phyloP scores from a whole-genome alignment of 257 asterid genomes.

The Lycium barbarum region DNA sequence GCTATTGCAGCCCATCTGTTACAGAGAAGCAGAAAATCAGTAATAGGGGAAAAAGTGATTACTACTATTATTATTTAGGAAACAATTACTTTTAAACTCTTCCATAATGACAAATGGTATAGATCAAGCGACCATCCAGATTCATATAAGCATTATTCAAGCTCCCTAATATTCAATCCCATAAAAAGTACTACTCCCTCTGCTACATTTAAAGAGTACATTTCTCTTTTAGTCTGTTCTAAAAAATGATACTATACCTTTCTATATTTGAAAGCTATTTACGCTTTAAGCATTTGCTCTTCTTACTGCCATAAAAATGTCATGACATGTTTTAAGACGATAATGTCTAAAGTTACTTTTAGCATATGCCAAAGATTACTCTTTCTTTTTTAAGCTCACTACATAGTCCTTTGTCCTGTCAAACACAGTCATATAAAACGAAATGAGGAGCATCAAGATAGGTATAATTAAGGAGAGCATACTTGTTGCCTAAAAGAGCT shows the following conservation, averaged over 20 bases:
- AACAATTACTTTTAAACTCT: not conserved
- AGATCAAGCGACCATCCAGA: not conserved
- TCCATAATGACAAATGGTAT: not conserved
- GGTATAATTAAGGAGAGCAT: not conserved
- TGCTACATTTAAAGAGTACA: too few species aligned
- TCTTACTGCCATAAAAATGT: not conserved
- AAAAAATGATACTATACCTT: too few species aligned
- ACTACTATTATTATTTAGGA: not conserved
- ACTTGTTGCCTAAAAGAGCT: constrained; percentile 97
- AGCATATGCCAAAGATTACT: not conserved
- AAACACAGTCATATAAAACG: not conserved
- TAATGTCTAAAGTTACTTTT: not conserved
- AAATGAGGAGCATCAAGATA: not conserved
- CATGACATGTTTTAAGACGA: not conserved
- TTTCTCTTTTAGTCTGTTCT: too few species aligned
- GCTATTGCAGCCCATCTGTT: constrained; percentile 99
- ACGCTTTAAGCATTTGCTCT: not conserved
- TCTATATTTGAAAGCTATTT: too few species aligned
- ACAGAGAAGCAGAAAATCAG: not conserved
- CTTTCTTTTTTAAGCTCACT: not conserved
- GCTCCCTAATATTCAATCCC: not conserved
- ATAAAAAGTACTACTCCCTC: not conserved
- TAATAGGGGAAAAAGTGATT: too few species aligned
- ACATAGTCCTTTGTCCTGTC: not conserved
- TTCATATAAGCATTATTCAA: not conserved